A percentile compares a stretch with the other conserved stretches of the same genome.
Conservation (phyloP, 306 rosid species). For the Trifolium dubium region DNA sequence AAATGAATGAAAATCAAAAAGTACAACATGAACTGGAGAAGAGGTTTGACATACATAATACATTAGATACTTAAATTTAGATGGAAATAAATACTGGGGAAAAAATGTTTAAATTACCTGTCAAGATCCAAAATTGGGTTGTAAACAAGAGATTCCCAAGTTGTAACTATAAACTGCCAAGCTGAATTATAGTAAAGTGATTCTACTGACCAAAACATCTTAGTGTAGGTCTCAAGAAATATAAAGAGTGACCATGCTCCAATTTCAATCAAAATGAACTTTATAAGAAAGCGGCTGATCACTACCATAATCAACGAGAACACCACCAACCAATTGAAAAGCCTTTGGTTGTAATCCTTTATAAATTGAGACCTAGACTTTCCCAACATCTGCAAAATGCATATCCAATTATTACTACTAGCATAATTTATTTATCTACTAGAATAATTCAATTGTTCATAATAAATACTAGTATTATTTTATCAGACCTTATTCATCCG, state of each 20-base stretch:
- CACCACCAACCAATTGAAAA: constrained; percentile 97
- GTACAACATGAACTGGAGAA: too few species aligned
- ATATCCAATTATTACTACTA: background rate
- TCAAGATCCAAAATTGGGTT: constrained; percentile 92
- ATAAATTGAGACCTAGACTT: constrained; percentile 81
- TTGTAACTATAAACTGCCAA: constrained; percentile 83
- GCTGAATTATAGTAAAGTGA: constrained; percentile 87
- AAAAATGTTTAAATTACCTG: constrained; percentile 58
- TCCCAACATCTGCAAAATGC: constrained; percentile 74
- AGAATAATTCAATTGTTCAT: background rate
- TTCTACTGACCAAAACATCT: constrained; percentile 97
- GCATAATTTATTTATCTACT: background rate
- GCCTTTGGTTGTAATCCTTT: constrained; percentile 87
- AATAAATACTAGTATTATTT: constrained; percentile 7
- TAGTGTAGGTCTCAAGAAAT: constrained; percentile 92
- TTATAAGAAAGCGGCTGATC: constrained; percentile 82
- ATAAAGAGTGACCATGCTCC: constrained; percentile 93
- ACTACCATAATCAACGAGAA: constrained; percentile 92
- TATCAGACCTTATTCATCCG: constrained; percentile 82
- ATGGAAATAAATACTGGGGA: too few species aligned
- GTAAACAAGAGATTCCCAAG: constrained; percentile 94
- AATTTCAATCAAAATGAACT: constrained; percentile 79
- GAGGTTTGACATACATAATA: too few species aligned
- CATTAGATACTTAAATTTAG: too few species aligned
- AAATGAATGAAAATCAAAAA: too few species aligned